Conservation (phyloP, 805 yeast species). For the Saccharomyces mikatae region DNA sequence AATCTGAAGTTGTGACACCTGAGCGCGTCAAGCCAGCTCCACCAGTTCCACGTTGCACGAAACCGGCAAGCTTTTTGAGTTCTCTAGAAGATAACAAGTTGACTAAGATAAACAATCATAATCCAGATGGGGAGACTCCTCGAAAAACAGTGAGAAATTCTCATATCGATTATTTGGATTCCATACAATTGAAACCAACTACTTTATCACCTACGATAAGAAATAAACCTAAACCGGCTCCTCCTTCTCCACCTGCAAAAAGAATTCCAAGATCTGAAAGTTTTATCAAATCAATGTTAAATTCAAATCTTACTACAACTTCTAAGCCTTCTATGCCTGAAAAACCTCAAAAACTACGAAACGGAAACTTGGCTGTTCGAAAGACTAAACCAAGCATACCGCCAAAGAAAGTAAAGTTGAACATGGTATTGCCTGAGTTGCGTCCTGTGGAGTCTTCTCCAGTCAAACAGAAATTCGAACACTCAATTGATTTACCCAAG, state of each 20-base stretch:
- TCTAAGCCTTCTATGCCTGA: background rate
- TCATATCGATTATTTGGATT: conserved; percentile 17
- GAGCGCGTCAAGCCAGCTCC: background rate
- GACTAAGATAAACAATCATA: conserved; percentile 2
- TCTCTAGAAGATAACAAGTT: conserved; percentile 17
- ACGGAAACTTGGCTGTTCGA: conserved; percentile 5
- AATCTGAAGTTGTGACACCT: background rate
- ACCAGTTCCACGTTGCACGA: conserved; percentile 4
- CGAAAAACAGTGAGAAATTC: background rate
- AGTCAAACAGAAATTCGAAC: background rate
- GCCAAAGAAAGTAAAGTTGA: conserved; percentile 8
- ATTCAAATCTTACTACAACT: conserved; percentile 7
- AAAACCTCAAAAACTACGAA: conserved; percentile 1
- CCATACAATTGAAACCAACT: conserved; percentile 12
- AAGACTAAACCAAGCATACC: conserved; percentile 12
- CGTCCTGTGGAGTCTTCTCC: conserved; percentile 9
- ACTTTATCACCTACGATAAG: background rate
- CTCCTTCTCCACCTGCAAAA: background rate
- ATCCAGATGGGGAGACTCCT: background rate
- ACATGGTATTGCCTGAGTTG: conserved; percentile 9
- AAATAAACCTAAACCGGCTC: background rate
- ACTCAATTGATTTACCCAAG: background rate
- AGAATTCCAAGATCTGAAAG: conserved; percentile 10
- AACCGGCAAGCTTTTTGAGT: conserved; percentile 8
- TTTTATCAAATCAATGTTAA: conserved; percentile 19